Percentiles rank a stretch among this genome's conserved stretches.
phyloP scores from a whole-genome alignment of 768 basidiomycete species.

The Calvatia gigantea region DNA sequence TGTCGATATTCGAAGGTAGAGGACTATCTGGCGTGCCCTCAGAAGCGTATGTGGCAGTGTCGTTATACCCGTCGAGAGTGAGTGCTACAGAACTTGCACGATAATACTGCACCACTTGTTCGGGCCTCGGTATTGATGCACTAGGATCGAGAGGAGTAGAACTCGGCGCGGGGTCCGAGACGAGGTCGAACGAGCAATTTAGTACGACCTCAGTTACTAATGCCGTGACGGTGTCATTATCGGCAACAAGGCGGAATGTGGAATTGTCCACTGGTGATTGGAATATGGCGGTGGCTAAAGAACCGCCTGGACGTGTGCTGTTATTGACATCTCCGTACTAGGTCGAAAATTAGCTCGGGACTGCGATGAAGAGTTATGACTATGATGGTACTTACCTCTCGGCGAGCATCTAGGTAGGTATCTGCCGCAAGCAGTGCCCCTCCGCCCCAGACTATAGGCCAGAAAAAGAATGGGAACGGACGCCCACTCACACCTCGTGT shows the following conservation, averaged over 20 bases:
- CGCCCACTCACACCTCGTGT: conserved; percentile 40
- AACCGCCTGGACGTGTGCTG: conserved; percentile 42
- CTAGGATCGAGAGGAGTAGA: conserved; percentile 22
- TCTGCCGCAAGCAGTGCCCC: conserved; percentile 15
- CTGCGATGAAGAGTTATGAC: no score
- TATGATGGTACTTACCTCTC: conserved; percentile 37
- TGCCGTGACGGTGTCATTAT: conserved; percentile 38
- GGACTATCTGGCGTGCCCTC: conserved; percentile 15
- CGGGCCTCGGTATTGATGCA: conserved; percentile 29
- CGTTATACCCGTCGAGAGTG: conserved; percentile 57
- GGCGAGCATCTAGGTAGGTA: conserved; percentile 18
- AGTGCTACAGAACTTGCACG: conserved; percentile 54
- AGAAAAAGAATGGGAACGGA: conserved; percentile 59
- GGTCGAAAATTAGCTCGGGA: not conserved
- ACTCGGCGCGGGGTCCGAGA: conserved; percentile 28
- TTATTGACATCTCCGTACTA: conserved; percentile 44
- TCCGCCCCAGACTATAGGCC: conserved; percentile 51
- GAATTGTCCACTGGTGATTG: conserved; percentile 30
- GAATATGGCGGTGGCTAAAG: conserved; percentile 37
- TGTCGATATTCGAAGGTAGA: conserved; percentile 13
- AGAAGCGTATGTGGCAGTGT: conserved; percentile 41
- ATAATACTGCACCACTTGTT: conserved; percentile 56
- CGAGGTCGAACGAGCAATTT: conserved; percentile 37
- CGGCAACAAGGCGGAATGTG: conserved; percentile 41
- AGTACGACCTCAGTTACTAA: conserved; percentile 35